Percentiles rank a stretch among this genome's conserved stretches.
Evolutionary conservation across 176 grass and related monocot species (phyloP).

Genomic region (Puccinellia tenuiflora): DNA sequence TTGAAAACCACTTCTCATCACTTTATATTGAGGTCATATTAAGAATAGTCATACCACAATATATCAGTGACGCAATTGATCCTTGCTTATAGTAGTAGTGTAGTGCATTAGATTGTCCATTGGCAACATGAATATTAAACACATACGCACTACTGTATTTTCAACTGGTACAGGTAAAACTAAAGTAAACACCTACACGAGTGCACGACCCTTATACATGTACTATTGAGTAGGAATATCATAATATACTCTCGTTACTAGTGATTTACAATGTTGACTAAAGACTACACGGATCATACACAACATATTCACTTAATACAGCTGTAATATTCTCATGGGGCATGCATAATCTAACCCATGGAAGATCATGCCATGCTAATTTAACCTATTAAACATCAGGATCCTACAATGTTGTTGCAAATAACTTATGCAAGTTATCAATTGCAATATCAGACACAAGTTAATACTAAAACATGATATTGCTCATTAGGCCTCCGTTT

Average conservation of each 20-base stretch:
- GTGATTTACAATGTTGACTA: background rate
- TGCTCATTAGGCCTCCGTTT: background rate
- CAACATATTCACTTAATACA: background rate
- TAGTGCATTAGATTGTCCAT: background rate
- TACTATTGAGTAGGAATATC: background rate
- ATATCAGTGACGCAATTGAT: background rate
- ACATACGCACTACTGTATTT: background rate
- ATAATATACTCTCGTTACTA: background rate
- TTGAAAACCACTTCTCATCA: background rate
- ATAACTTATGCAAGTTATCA: background rate
- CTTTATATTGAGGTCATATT: background rate
- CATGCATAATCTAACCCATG: background rate
- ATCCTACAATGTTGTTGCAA: background rate
- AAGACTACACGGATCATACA: background rate
- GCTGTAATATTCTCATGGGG: background rate
- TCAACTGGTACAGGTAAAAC: background rate
- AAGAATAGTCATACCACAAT: background rate
- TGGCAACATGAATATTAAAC: background rate
- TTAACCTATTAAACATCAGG: background rate
- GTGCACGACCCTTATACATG: background rate
- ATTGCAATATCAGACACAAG: background rate
- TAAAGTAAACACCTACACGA: background rate
- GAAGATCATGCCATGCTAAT: background rate
- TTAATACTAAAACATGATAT: background rate
- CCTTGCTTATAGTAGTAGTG: background rate